phyloP scores from a whole-genome alignment of 2,329 filamentous ascomycete species.

The Penicillium sp. region DNA sequence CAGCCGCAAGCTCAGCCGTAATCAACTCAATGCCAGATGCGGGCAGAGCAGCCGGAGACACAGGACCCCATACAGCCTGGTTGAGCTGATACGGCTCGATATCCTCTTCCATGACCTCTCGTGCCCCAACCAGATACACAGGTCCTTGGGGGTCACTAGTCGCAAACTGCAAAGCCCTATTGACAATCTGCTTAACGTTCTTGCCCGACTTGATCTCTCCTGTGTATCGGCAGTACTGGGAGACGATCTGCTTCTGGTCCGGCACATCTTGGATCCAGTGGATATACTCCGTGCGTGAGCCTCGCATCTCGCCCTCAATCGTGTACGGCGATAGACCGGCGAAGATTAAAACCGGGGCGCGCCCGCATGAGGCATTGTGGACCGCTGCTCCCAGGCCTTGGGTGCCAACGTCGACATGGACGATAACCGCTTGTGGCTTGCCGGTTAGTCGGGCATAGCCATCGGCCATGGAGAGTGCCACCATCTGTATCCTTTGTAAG shows the following conservation, averaged over 20 bases:
- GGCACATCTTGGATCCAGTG: constrained; percentile 84
- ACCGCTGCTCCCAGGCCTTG: constrained; percentile 73
- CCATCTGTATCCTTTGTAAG: constrained; percentile 56
- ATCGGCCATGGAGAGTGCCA: constrained; percentile 79
- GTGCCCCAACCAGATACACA: constrained; percentile 71
- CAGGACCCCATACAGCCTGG: constrained; percentile 66
- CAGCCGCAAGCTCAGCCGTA: constrained; percentile 43
- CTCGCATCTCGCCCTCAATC: constrained; percentile 70
- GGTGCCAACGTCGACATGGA: constrained; percentile 78
- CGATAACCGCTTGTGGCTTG: constrained; percentile 71
- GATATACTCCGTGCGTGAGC: constrained; percentile 76
- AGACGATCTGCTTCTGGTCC: constrained; percentile 74
- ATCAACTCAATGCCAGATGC: constrained; percentile 46
- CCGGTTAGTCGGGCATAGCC: constrained; percentile 70
- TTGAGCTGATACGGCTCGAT: constrained; percentile 67
- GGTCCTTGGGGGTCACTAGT: constrained; percentile 72
- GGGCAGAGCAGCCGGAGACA: constrained; percentile 63
- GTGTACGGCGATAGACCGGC: constrained; percentile 74
- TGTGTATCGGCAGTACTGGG: constrained; percentile 80
- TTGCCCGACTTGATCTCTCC: constrained; percentile 78
- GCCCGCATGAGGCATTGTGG: constrained; percentile 72
- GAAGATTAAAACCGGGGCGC: constrained; percentile 72
- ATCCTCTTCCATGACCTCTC: constrained; percentile 83
- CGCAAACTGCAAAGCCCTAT: constrained; percentile 77
- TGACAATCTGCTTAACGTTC: constrained; percentile 87